These are phyloP conservation scores for Kodamaea laetipori DNA, from an alignment of 805 yeast genomes.

Conservation along the genomic window DNA sequence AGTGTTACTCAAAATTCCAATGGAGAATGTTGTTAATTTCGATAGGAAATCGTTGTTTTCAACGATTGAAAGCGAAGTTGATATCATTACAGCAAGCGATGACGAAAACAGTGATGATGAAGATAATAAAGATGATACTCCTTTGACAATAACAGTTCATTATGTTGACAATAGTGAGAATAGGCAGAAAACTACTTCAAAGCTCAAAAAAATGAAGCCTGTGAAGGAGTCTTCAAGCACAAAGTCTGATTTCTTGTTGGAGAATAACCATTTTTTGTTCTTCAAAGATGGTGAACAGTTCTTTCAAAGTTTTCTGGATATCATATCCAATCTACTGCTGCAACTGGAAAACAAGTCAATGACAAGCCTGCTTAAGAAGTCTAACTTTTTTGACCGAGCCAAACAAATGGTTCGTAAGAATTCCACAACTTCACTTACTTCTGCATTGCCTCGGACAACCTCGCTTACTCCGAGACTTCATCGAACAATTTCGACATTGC, in stretches of 20 bases:
- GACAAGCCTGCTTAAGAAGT: conserved; percentile 3
- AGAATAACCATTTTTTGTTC: conserved; percentile 70
- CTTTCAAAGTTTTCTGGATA: conserved; percentile 39
- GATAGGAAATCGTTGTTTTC: conserved; percentile 57
- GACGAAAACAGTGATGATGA: conserved; percentile 16
- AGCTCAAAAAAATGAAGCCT: conserved; percentile 12
- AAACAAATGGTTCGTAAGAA: conserved; percentile 14
- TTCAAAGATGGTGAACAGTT: conserved; percentile 53
- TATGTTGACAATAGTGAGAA: conserved; percentile 39
- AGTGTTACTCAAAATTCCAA: conserved; percentile 76
- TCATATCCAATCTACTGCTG: conserved; percentile 19
- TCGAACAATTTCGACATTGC: conserved; percentile 21
- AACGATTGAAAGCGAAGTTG: conserved; percentile 12
- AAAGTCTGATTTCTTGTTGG: conserved; percentile 49
- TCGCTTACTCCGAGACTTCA: conserved; percentile 10
- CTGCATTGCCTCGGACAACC: conserved; percentile 10
- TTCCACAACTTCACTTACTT: background rate
- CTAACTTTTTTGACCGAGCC: conserved; percentile 13
- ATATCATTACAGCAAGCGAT: conserved; percentile 12
- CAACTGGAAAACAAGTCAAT: conserved; percentile 7
- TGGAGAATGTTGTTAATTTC: conserved; percentile 63
- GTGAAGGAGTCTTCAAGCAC: background rate
- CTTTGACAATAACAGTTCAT: conserved; percentile 51
- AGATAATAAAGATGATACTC: conserved; percentile 41
- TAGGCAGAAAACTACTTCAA: conserved; percentile 7